These are phyloP conservation scores for Globisporangium iwayamae DNA, from an alignment of 352 stramenopile species.

Conservation along the genomic window DNA sequence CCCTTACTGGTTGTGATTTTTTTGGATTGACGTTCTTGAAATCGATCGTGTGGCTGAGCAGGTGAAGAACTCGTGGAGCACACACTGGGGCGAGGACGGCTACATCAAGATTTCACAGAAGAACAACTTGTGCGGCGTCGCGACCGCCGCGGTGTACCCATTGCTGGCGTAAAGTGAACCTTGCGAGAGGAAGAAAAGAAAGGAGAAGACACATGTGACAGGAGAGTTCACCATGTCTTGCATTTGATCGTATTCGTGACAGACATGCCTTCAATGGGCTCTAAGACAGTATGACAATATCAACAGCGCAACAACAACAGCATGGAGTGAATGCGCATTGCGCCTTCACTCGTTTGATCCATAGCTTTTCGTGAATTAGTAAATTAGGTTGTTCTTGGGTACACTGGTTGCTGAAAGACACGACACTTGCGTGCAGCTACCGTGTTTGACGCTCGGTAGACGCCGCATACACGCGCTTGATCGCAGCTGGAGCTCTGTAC, in stretches of 20 bases:
- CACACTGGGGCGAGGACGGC: conserved; percentile 91
- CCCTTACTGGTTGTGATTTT: no score
- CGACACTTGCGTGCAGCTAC: background rate
- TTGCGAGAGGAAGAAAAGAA: no score
- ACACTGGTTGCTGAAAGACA: background rate
- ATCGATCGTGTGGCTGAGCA: background rate
- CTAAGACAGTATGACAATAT: background rate
- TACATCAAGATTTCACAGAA: conserved; percentile 92
- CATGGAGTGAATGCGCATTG: background rate
- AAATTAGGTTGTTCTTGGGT: background rate
- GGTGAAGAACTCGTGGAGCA: conserved; percentile 94
- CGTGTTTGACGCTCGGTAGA: background rate
- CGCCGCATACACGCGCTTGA: background rate
- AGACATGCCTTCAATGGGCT: background rate
- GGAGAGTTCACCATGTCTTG: background rate
- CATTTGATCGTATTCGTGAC: background rate
- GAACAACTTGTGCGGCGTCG: conserved; percentile 94
- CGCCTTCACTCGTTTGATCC: background rate
- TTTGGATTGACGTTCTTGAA: background rate
- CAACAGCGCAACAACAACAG: background rate
- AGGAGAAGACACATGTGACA: background rate
- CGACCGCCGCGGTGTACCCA: conserved; percentile 85
- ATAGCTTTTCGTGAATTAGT: background rate
- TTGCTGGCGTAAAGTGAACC: conserved; percentile 38
- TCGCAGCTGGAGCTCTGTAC: background rate